Conservation (phyloP, 176 grass and related monocot genomes). For the Elaeis guineensis region DNA sequence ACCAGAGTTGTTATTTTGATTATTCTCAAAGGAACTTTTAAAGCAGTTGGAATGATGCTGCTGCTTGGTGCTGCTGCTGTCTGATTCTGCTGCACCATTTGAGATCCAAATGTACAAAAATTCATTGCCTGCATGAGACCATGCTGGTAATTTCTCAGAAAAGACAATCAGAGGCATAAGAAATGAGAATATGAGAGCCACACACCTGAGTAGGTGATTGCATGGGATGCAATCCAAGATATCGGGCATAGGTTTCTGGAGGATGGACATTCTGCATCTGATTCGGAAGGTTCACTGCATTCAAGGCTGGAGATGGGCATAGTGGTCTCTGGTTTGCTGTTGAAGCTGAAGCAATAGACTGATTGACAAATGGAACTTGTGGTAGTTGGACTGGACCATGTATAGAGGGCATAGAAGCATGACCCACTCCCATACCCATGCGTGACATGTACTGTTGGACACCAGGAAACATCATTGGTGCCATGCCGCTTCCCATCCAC, state of each 20-base stretch:
- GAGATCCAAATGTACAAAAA: constrained; percentile 39
- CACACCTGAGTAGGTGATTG: constrained; percentile 41
- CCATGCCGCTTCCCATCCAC: constrained; percentile 74
- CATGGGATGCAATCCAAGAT: constrained; percentile 21
- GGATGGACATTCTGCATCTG: constrained; percentile 25
- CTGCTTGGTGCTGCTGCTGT: constrained; percentile 12
- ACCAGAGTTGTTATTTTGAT: background rate
- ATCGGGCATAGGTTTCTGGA: constrained; percentile 24
- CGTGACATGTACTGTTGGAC: constrained; percentile 52
- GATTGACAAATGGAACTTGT: constrained; percentile 24
- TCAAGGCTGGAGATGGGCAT: constrained; percentile 21
- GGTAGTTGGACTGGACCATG: constrained; percentile 44
- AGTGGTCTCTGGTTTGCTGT: constrained; percentile 40
- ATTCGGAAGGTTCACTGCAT: constrained; percentile 19
- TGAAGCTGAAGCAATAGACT: constrained; percentile 25
- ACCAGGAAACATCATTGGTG: constrained; percentile 62
- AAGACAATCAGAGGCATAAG: background rate
- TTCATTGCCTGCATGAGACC: constrained; percentile 25
- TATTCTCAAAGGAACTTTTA: background rate
- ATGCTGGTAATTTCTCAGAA: constrained; percentile 1
- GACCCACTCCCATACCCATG: constrained; percentile 35
- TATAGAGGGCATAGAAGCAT: constrained; percentile 23
- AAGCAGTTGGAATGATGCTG: constrained; percentile 19
- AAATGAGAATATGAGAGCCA: constrained; percentile 1
- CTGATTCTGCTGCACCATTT: constrained; percentile 29